phyloP scores from a whole-genome alignment of 441 rosid genomes.

The Codiaeum variegatum region DNA sequence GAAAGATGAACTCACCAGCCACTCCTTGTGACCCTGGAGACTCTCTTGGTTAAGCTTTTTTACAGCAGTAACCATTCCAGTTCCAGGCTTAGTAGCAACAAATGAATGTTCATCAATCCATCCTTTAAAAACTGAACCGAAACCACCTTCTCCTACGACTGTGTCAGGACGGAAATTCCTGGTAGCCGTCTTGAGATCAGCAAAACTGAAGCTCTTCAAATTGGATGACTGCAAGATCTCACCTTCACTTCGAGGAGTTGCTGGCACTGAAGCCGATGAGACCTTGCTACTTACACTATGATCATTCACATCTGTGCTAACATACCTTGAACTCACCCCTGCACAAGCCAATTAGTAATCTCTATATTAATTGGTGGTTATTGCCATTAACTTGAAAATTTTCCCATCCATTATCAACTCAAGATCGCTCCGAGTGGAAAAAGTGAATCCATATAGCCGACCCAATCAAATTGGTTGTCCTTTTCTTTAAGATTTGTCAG shows the following conservation, averaged over 20 bases:
- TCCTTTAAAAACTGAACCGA: constrained; percentile 93
- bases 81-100: constrained; percentile 74
- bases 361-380: constrained; percentile 2
- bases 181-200: constrained; percentile 69
- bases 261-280: constrained; percentile 47
- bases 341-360: background rate
- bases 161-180: constrained; percentile 85
- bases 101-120: constrained; percentile 77
- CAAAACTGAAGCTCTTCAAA: constrained; percentile 57
- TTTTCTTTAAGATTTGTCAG: background rate
- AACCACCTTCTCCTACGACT: constrained; percentile 91
- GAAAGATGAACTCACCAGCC: constrained; percentile 63
- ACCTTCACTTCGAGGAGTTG: constrained; percentile 68
- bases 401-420: background rate
- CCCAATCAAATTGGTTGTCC: background rate
- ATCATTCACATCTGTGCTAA: constrained; percentile 45
- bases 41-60: constrained; percentile 79
- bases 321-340: constrained; percentile 62
- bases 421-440: too few species aligned
- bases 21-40: constrained; percentile 85
- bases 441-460: too few species aligned
- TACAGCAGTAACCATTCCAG: constrained; percentile 78
- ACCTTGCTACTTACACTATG: constrained; percentile 48
- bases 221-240: constrained; percentile 79
- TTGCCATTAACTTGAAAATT: background rate